Percentiles rank a stretch among this genome's conserved stretches.
Evolutionary conservation across 306 rosid genomes (phyloP).

Genomic region (Heteromeles arbutifolia): DNA sequence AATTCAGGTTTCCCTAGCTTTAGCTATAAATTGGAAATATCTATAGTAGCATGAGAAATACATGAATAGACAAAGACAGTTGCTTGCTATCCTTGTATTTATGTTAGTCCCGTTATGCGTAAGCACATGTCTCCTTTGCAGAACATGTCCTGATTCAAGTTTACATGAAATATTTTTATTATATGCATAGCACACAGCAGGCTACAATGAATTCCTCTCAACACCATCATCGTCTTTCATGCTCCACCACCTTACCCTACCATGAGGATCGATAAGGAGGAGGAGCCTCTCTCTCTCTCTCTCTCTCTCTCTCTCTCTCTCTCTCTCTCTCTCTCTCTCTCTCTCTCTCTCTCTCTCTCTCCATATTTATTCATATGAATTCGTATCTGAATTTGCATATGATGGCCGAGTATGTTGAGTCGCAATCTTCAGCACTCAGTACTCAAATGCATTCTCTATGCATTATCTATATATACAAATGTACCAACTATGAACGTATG

Average conservation of each 20-base stretch:
- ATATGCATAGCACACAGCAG: not conserved
- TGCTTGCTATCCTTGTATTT: slow-evolving; percentile 52
- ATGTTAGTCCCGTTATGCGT: slow-evolving; percentile 56
- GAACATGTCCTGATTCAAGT: slow-evolving; percentile 65
- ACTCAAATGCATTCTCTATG: not conserved
- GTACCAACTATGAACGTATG: not conserved
- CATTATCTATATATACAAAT: not conserved
- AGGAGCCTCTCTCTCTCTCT: not conserved
- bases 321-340: not conserved
- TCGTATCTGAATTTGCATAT: not conserved
- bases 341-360: not conserved
- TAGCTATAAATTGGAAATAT: no score
- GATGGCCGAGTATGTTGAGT: not conserved
- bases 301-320: not conserved
- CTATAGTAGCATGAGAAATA: slow-evolving; percentile 20
- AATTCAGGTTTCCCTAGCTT: slow-evolving; percentile 53
- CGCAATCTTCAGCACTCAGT: not conserved
- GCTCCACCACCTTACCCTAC: slow-evolving; percentile 44
- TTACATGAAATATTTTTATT: slow-evolving; percentile 23
- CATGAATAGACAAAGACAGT: slow-evolving; percentile 68
- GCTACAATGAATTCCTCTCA: slow-evolving; percentile 3
- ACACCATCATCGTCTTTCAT: slow-evolving; percentile 11
- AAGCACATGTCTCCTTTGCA: slow-evolving; percentile 61
- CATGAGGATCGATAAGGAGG: slow-evolving; percentile 20
- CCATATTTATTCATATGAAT: not conserved